Base-by-base conservation (phyloP, 2,329 filamentous ascomycete species). In the Endothia cerciana region DNA sequence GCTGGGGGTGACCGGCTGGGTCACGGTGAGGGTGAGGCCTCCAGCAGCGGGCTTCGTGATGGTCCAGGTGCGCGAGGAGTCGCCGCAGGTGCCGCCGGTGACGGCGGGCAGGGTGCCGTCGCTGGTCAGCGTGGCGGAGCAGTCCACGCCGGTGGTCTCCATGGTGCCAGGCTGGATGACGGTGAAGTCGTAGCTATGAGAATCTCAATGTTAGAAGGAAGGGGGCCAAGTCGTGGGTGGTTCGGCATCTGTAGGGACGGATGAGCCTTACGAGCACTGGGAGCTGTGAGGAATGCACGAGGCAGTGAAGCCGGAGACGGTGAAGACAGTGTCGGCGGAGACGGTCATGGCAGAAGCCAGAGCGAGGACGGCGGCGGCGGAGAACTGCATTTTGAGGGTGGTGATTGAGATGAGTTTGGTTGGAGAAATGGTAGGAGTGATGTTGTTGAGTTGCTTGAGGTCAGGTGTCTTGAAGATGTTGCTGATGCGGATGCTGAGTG, bases 1-100 rank as follows among this genome's bases (percentile, higher is more conserved):
- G 38, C 30, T 67, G 62, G 72, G 72, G 55, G 67, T 71, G 60
- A 76, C 60, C 2, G 67, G 75, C 71, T 75, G 71, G 11, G 69
- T 68, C 68, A 77, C 71, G 15, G 64, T 65, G 47, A 77, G 53
- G 60, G 66, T 65, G 38, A 77, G 67, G 43, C 74, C 75, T 19
- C 67, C 70, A 15, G 30, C 60, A 51, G 60, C 57, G 62, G 65
- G 40, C 60, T 70, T 70, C 65, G 58, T 47, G 45, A 77, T 49
- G 63, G 68, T 67, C 65, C 72, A 77, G 40, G 72, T 74, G 25
- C 74, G 72, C 36, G 74, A 72, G 6, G 76, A 76, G 3, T 72
- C 25, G 3, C 62, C 45, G 71, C 76, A 77, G 25, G 69, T 47
- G 57, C 69, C 76, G 3, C 73, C 69, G 62, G 67, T 66, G 69